Base-by-base conservation (phyloP, 1,139 yeast genomes). In the Saccharomycopsis hybrid region DNA sequence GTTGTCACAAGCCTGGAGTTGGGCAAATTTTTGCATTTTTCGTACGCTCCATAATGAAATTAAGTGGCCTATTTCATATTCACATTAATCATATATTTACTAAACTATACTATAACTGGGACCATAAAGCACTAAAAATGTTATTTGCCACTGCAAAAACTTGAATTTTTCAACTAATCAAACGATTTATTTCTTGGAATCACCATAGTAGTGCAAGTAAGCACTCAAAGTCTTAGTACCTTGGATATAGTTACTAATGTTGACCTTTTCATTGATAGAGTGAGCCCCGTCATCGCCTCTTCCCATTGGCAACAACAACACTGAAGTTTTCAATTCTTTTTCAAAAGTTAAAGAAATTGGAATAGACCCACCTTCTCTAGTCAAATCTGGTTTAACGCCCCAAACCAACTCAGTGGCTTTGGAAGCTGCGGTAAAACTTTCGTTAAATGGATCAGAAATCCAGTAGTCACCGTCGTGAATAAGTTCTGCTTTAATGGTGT, bases 211-310 rank as follows among this genome's bases (percentile, higher is more conserved):
- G 70, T 90, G 97, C 65, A 92, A 76, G 70, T 88, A 92, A 27
- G 97, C 96, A 58, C 95, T 87, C 69, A 92, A 78, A 30, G 96
- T 85, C 75, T 94, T 94, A 63, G 86, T 82, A 56, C 99, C 99
- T 64, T 87, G 85, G 60, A 92, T 82, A 69, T 87, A 94, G 74
- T 94, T 94, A 58, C 85, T 71, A 49, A 88, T 73, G 65, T 94
- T 85, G 63, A 94, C 72, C 73, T 94, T 94, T 70, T 94, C 99
- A 65, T 92, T 92, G 62, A 92, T 88, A 31, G 97, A 88, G 67
- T 94, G 99, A 47, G 99, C 98, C 60, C 98, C 98, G 62, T 94
- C 99, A 65, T 92, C 97, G 61, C 97, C 98, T 70, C 95, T 84
- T 59, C 98, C 98, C 86, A 92, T 86, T 57, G 98, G 98, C 61